Evolutionary conservation across 2,329 filamentous ascomycete genomes (phyloP).

Genomic region (Arthrocladium fulminans): DNA sequence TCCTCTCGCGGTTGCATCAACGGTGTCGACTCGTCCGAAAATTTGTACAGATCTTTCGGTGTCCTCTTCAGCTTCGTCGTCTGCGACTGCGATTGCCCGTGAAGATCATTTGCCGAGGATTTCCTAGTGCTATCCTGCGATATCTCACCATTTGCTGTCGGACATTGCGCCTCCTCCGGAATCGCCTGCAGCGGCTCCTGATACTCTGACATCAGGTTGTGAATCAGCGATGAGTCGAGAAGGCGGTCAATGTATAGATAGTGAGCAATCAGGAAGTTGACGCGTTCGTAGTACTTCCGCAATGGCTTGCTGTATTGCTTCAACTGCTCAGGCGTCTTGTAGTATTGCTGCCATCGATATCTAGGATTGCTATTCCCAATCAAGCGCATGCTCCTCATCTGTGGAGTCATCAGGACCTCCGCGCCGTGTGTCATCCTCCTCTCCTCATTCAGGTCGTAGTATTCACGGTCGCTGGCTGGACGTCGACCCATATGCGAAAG

Average conservation of each 20-base stretch:
- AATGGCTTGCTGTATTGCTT: slow-evolving; percentile 62
- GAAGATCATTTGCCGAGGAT: not conserved
- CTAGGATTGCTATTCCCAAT: slow-evolving; percentile 82
- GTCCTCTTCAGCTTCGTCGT: slow-evolving; percentile 57
- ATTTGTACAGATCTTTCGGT: slow-evolving; percentile 75
- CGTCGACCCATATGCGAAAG: not conserved
- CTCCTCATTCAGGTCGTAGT: slow-evolving; percentile 4
- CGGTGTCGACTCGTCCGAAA: slow-evolving; percentile 57
- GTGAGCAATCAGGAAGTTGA: slow-evolving; percentile 79
- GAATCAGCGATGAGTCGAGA: slow-evolving; percentile 84
- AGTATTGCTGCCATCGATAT: slow-evolving; percentile 79
- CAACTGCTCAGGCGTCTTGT: slow-evolving; percentile 69
- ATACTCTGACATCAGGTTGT: slow-evolving; percentile 86
- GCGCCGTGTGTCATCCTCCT: slow-evolving; percentile 7
- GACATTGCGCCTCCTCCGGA: slow-evolving; percentile 51
- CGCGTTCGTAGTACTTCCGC: slow-evolving; percentile 78
- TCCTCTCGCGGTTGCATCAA: slow-evolving; percentile 44
- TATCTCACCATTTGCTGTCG: slow-evolving; percentile 22
- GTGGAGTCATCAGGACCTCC: slow-evolving; percentile 24
- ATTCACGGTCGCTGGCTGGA: not conserved
- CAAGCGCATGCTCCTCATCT: slow-evolving; percentile 58
- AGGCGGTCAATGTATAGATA: slow-evolving; percentile 90
- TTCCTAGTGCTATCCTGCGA: slow-evolving; percentile 10
- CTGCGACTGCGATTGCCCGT: slow-evolving; percentile 24
- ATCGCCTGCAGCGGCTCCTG: slow-evolving; percentile 65